Evolutionary conservation across 139 green algal genomes (phyloP).

Genomic region (Marvania coccoides): DNA sequence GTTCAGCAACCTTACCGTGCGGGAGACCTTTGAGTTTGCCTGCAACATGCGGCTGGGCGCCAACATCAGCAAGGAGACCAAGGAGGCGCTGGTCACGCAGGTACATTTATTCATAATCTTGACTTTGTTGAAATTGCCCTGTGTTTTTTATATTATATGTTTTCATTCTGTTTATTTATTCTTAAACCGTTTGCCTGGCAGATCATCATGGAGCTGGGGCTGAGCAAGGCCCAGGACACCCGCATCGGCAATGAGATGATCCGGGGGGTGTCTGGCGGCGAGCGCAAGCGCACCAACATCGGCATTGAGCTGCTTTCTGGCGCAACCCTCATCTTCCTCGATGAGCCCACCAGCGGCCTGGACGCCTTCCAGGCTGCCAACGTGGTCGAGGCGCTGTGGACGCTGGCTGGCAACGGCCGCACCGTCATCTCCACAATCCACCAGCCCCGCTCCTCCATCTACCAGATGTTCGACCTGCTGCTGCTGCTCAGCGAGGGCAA

Average conservation of each 20-base stretch:
- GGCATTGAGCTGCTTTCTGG: slow-evolving; percentile 40
- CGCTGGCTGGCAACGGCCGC: slow-evolving; percentile 10
- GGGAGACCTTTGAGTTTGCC: slow-evolving; percentile 53
- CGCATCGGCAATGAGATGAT: slow-evolving; percentile 34
- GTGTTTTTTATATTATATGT: no score
- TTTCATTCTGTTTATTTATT: no score
- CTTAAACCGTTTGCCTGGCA: no score
- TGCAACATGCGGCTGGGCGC: slow-evolving; percentile 43
- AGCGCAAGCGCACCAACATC: slow-evolving; percentile 42
- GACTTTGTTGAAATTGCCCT: no score
- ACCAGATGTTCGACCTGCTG: slow-evolving; percentile 36
- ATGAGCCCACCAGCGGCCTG: slow-evolving; percentile 46
- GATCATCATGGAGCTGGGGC: slow-evolving; percentile 35
- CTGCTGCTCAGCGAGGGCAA: slow-evolving; percentile 29
- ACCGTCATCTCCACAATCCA: slow-evolving; percentile 46
- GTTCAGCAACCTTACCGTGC: slow-evolving; percentile 48
- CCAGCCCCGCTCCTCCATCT: slow-evolving; percentile 40
- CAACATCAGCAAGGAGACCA: slow-evolving; percentile 14
- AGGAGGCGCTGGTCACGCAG: not conserved
- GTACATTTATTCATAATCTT: no score
- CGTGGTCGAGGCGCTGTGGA: slow-evolving; percentile 26
- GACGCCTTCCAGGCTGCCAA: slow-evolving; percentile 46
- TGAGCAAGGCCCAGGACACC: slow-evolving; percentile 34
- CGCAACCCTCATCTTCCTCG: slow-evolving; percentile 42
- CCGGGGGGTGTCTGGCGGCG: slow-evolving; percentile 39